phyloP scores from a whole-genome alignment of 2,329 filamentous ascomycete species.

The Sporothrix humicola region DNA sequence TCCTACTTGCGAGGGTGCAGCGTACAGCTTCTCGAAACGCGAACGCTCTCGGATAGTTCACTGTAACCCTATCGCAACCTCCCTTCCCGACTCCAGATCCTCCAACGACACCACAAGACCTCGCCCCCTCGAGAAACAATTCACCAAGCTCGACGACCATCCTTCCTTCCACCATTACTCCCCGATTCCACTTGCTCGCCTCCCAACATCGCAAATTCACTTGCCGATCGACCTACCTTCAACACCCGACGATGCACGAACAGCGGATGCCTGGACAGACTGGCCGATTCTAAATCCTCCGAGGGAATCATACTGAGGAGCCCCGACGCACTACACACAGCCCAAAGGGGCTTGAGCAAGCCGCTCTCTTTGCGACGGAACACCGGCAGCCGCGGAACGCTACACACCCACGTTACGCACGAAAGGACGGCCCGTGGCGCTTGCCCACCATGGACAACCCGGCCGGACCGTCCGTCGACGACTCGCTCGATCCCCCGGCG shows the following conservation, averaged over 20 bases:
- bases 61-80: slow-evolving; percentile 1
- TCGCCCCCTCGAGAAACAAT: background rate
- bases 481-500: slow-evolving; percentile 66
- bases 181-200: background rate
- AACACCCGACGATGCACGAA: slow-evolving; percentile 20
- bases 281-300: background rate
- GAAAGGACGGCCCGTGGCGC: background rate
- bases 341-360: background rate
- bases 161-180: background rate
- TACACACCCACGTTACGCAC: background rate
- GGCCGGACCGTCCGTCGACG: slow-evolving; percentile 54
- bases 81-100: background rate
- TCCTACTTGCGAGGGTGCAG: too few species aligned
- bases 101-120: background rate
- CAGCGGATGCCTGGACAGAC: background rate
- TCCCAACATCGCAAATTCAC: background rate
- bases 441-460: slow-evolving; percentile 54
- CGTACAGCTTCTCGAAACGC: background rate
- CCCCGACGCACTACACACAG: background rate
- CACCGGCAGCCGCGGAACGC: background rate
- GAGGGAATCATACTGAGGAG: background rate
- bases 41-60: background rate
- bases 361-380: slow-evolving; percentile 1
- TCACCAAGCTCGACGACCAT: background rate
- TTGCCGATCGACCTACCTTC: background rate